A percentile compares a stretch with the other conserved stretches of the same genome.
phyloP scores from a whole-genome alignment of 805 yeast genomes.

The Myxozyma udenii region DNA sequence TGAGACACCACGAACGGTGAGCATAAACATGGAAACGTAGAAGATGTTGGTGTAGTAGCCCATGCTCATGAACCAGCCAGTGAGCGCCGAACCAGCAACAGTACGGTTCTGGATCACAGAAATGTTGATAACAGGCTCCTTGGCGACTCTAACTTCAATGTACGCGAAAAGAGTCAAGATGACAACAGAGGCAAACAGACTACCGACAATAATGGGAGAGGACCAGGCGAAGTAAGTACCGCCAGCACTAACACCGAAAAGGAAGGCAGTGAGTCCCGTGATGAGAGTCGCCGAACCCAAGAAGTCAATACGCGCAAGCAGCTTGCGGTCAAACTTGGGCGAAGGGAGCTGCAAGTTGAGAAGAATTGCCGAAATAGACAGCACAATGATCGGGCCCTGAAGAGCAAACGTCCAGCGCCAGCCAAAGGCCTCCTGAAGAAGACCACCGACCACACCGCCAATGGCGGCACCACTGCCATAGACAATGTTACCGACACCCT shows the following conservation, averaged over 20 bases:
- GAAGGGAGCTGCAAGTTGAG: constrained; percentile 31
- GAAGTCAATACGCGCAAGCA: constrained; percentile 61
- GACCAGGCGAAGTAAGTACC: constrained; percentile 55
- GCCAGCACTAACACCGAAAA: constrained; percentile 64
- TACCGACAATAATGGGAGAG: constrained; percentile 42
- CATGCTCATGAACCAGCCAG: constrained; percentile 72
- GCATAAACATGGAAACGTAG: constrained; percentile 67
- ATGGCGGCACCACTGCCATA: constrained; percentile 73
- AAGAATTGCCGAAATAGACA: constrained; percentile 40
- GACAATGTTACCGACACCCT: constrained; percentile 74
- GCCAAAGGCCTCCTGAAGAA: constrained; percentile 50
- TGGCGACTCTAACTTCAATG: constrained; percentile 51
- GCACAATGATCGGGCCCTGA: constrained; percentile 43
- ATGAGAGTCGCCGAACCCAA: constrained; percentile 61
- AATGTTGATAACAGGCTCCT: constrained; percentile 68
- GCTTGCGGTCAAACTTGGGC: constrained; percentile 41
- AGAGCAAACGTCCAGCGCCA: constrained; percentile 57
- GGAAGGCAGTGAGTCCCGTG: constrained; percentile 51
- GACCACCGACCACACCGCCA: constrained; percentile 61
- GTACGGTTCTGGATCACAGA: constrained; percentile 55
- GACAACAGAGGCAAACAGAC: constrained; percentile 39
- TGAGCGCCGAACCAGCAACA: constrained; percentile 59
- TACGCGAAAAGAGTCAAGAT: constrained; percentile 45
- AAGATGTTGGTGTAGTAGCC: constrained; percentile 59
- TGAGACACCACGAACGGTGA: constrained; percentile 51